These are phyloP conservation scores for Gynandropsis gynandra DNA, from an alignment of 345 rosid genomes.

Conservation along the genomic window DNA sequence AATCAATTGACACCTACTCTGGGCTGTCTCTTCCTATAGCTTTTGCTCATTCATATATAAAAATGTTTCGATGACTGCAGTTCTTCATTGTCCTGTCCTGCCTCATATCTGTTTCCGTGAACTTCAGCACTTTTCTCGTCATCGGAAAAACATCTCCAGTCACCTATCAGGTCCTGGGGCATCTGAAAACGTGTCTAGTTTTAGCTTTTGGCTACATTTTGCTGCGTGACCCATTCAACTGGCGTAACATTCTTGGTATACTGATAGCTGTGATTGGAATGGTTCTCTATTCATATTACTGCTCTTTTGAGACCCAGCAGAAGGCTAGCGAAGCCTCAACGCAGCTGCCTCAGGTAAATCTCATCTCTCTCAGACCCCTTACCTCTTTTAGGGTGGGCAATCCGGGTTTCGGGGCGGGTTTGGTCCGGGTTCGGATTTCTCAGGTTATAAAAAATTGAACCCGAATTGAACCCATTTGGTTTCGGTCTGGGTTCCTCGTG, in stretches of 20 bases:
- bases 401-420: no score
- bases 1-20: constrained; percentile 4
- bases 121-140: constrained; percentile 98
- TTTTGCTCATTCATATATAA: constrained; percentile 6
- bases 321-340: constrained; percentile 58
- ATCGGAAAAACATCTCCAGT: constrained; percentile 99
- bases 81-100: constrained; percentile 98
- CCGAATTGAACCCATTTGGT: no score
- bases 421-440: no score
- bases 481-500: no score
- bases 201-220: constrained; percentile 95
- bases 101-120: constrained; percentile 95
- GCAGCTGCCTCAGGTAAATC: constrained; percentile 68
- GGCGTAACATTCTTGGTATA: constrained; percentile 96
- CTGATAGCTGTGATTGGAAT: constrained; percentile 87
- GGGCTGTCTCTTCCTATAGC: constrained; percentile 6
- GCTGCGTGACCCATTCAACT: constrained; percentile 84
- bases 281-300: constrained; percentile 86
- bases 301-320: constrained; percentile 73
- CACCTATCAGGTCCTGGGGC: constrained; percentile 99
- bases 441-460: no score
- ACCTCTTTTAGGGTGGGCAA: background rate
- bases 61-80: constrained; percentile 46
- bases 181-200: constrained; percentile 94
- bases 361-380: background rate